These are phyloP conservation scores for Botryosphaeria dothidea DNA, from an alignment of 2,329 filamentous ascomycete species.

Conservation along the genomic window DNA sequence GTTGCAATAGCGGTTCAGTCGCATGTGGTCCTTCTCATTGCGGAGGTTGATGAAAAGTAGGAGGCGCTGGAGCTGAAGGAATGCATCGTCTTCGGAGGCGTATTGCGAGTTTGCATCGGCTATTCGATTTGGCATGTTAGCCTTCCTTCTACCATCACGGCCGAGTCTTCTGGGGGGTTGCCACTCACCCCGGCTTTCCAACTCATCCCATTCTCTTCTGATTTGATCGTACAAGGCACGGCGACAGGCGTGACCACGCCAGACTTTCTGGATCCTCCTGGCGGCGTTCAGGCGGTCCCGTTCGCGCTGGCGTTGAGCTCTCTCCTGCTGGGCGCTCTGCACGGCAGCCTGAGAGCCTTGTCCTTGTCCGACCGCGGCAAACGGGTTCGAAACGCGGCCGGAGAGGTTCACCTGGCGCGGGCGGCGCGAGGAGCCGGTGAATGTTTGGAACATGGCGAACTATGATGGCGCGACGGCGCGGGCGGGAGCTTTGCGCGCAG, in stretches of 20 bases:
- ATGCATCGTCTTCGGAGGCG: conserved; percentile 38
- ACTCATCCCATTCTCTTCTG: conserved; percentile 35
- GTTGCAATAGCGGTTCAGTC: conserved; percentile 42
- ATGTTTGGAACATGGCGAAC: conserved; percentile 78
- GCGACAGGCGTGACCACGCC: conserved; percentile 74
- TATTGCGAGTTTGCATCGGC: conserved; percentile 31
- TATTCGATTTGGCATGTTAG: neutral
- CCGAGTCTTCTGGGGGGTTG: conserved; percentile 14
- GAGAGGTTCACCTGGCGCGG: conserved; percentile 93
- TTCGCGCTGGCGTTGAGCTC: conserved; percentile 77
- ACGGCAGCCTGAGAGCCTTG: conserved; percentile 68
- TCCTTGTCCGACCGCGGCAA: conserved; percentile 61
- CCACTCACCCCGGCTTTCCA: conserved; percentile 28
- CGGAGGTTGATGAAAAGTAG: conserved; percentile 45
- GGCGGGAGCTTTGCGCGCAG: neutral
- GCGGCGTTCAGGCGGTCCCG: conserved; percentile 74
- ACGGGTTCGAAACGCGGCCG: conserved; percentile 79
- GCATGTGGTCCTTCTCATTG: conserved; percentile 39
- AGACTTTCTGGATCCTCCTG: conserved; percentile 73
- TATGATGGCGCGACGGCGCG: neutral
- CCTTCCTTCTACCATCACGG: neutral
- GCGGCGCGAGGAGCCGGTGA: conserved; percentile 83
- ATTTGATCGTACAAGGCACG: conserved; percentile 58
- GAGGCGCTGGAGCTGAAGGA: conserved; percentile 44
- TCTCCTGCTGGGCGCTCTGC: conserved; percentile 83